phyloP scores from a whole-genome alignment of 2,329 filamentous ascomycete species.

The Sphaerostilbella broomeana region DNA sequence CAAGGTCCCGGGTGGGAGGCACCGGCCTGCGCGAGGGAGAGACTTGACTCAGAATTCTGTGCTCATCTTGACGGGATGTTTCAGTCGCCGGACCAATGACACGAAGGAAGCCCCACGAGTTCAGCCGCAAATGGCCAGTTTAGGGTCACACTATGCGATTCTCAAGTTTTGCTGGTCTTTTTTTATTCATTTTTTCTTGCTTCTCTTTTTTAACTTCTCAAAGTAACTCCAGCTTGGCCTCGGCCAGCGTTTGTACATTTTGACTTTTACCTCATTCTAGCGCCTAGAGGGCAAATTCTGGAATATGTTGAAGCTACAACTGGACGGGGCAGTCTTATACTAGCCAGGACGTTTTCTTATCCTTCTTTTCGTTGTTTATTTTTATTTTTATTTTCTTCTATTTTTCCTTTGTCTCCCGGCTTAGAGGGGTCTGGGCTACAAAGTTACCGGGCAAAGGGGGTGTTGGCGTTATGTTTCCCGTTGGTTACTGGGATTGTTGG shows the following conservation, averaged over 20 bases:
- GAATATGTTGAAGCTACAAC: too few species aligned
- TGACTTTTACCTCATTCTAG: too few species aligned
- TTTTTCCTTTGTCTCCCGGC: not conserved
- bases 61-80: slow-evolving; percentile 1
- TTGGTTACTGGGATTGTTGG: not conserved
- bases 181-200: not conserved
- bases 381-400: not conserved
- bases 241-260: too few species aligned
- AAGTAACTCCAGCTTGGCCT: too few species aligned
- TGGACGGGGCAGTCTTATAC: too few species aligned
- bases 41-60: slow-evolving; percentile 3
- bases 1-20: slow-evolving; percentile 8
- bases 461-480: slow-evolving; percentile 3
- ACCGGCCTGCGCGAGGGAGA: slow-evolving; percentile 6
- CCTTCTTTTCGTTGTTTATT: not conserved
- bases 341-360: not conserved
- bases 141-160: not conserved
- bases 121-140: not conserved
- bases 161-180: not conserved
- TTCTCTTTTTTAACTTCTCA: not conserved
- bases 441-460: not conserved
- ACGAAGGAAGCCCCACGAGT: slow-evolving; percentile 3
- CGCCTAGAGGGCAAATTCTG: too few species aligned
- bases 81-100: slow-evolving; percentile 5
- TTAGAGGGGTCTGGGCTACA: slow-evolving; percentile 2